Evolutionary conservation across 495 filamentous ascomycete species (phyloP), one percentile per base, ranked within the genome.

Genomic region (Aspergillus bridgeri): DNA sequence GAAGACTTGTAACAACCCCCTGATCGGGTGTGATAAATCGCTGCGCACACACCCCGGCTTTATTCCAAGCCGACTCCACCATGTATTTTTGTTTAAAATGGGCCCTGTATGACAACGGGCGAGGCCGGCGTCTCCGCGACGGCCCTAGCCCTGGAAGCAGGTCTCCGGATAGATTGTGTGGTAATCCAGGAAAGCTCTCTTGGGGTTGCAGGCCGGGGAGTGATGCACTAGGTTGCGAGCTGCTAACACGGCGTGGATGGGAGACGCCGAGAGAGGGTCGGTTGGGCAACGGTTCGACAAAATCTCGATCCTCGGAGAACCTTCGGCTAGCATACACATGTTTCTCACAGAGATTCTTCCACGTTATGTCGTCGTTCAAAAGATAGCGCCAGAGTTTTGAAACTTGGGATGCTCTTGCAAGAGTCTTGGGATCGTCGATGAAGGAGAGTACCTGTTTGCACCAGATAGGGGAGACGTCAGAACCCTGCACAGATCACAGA

Each of bases 31-130:
- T 95, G 49, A 97, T 95, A 65, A 95, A 91, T 49, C 84, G 83
- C 19, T 87, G 80, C 22, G 88, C 87, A 65, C 87, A 87, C 51
- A 79, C 76, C 25, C 94, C 94, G 45, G 93, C 93, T 48, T 89
- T 89, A 58, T 90, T 88, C 94, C 94, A 98, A 19, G 94, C 94
- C 2, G 91, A 93, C 65, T 98, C 95, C 51, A 98, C 93, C 78
- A 96, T 85, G 70, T 96, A 98, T 71, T 90, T 83, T 65, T 96
- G 92, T 67, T 98, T 98, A 74, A 98, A 98, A 71, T 97, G 92
- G 2, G 90, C 95, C 65, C 92, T 88, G 73, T 98, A 96, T 6
- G 91, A 92, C 48, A 83, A 73, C 6, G 79, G 75, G 51, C 78
- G 78, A 3, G 76, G 64, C 48, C 78, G 69, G 11, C 69, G 72